Percentiles rank a stretch among this genome's conserved stretches.
These are phyloP conservation scores for Strombidium stylifer DNA, from an alignment of 73 alveolate species.

Conservation along the genomic window DNA sequence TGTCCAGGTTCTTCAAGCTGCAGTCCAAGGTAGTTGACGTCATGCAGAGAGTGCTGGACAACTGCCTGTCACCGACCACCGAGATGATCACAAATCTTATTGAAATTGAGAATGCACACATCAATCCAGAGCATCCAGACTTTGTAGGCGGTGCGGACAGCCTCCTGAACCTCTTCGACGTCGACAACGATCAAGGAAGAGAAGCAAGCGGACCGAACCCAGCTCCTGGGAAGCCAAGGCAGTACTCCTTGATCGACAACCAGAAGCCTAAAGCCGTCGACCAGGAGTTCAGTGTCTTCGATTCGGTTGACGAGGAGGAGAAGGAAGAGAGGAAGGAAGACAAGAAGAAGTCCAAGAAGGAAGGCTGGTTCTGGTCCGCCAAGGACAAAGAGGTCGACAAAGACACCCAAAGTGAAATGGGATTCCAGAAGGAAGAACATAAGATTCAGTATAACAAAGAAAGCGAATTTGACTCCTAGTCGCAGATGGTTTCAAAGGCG, in stretches of 20 bases:
- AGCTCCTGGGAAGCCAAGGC: not conserved
- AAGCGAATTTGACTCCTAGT: not conserved
- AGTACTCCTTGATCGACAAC: not conserved
- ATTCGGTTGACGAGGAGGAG: not conserved
- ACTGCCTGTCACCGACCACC: slow-evolving; percentile 63
- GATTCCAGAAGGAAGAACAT: too few relatives aligned
- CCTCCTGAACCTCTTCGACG: slow-evolving; percentile 42
- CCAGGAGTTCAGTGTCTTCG: not conserved
- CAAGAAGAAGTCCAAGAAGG: not conserved
- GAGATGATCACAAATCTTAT: slow-evolving; percentile 66
- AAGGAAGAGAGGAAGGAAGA: not conserved
- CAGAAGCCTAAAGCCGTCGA: not conserved
- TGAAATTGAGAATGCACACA: slow-evolving; percentile 76
- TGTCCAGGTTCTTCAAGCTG: slow-evolving; percentile 61
- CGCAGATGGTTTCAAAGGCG: not conserved
- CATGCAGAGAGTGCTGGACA: slow-evolving; percentile 59
- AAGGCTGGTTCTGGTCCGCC: not conserved
- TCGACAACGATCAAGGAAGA: slow-evolving; percentile 37
- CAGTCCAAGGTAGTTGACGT: slow-evolving; percentile 55
- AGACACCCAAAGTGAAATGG: too few relatives aligned
- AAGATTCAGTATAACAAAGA: too few relatives aligned
- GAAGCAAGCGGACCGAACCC: not conserved
- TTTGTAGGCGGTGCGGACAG: slow-evolving; percentile 77
- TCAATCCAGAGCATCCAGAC: slow-evolving; percentile 85
- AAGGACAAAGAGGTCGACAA: not conserved